A percentile compares a stretch with the other conserved stretches of the same genome.
Conservation (phyloP, 192 early-diverging fungal species). For the Helicostylum pulchrum region DNA sequence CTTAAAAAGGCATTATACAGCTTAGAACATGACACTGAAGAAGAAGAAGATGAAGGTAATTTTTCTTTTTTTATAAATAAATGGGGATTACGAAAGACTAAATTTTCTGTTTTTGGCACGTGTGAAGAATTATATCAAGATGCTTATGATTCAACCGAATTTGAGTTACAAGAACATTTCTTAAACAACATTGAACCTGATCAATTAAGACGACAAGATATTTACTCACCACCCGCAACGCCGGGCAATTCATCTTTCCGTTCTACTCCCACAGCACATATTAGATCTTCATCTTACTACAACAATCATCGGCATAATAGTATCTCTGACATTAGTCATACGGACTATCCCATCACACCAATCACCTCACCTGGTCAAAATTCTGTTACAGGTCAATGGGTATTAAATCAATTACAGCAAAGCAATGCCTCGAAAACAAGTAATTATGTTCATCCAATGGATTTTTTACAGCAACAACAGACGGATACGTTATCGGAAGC, state of each 20-base stretch:
- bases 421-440: background rate
- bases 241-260: too few relatives aligned
- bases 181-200: slow-evolving; percentile 3
- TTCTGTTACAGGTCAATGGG: slow-evolving; percentile 10
- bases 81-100: background rate
- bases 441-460: slow-evolving; percentile 14
- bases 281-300: background rate
- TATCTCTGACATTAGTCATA: background rate
- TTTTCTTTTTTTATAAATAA: background rate
- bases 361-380: slow-evolving; percentile 13
- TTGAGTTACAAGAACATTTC: slow-evolving; percentile 4
- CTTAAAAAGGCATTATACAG: slow-evolving; percentile 17
- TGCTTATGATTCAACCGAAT: slow-evolving; percentile 7
- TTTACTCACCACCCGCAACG: background rate
- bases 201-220: background rate
- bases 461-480: slow-evolving; percentile 7
- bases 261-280: background rate
- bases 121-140: slow-evolving; percentile 8
- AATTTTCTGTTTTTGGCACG: background rate
- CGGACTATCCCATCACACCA: slow-evolving; percentile 25
- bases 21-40: background rate
- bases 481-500: slow-evolving; percentile 11
- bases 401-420: background rate
- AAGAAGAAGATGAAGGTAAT: slow-evolving; percentile 13
- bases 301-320: slow-evolving; percentile 2